Conservation (phyloP, 352 stramenopile species). For the Phytophthora citrophthora region DNA sequence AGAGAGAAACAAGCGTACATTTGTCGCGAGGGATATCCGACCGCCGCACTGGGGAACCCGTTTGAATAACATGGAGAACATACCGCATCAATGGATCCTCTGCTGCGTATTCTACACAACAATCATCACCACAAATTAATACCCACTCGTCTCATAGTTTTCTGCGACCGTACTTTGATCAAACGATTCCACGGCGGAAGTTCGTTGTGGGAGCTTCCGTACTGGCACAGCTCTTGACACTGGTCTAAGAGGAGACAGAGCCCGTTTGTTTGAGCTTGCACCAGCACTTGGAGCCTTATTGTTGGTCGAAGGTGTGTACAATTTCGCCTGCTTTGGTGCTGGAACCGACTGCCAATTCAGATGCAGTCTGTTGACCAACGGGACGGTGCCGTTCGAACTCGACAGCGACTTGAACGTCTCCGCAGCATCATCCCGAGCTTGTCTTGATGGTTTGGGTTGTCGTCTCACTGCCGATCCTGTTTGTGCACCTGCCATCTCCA, state of each 20-base stretch:
- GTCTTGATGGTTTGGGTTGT: constrained; percentile 1
- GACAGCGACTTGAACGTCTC: not conserved
- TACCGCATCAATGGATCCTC: constrained; percentile 55
- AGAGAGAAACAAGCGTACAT: constrained; percentile 21
- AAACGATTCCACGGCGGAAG: constrained; percentile 8
- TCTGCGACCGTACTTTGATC: constrained; percentile 25
- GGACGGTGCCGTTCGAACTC: not conserved
- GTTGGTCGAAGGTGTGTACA: constrained; percentile 19
- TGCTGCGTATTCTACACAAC: constrained; percentile 48
- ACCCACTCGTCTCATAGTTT: not conserved
- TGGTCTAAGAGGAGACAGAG: not conserved
- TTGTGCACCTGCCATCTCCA: constrained; percentile 11
- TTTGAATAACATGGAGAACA: constrained; percentile 48
- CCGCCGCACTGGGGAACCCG: constrained; percentile 30
- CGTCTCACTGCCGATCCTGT: not conserved
- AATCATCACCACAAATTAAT: not conserved
- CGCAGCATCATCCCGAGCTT: not conserved
- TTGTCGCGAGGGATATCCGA: constrained; percentile 46
- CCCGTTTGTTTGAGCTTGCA: constrained; percentile 3
- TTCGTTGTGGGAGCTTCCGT: not conserved
- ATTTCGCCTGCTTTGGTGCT: constrained; percentile 12
- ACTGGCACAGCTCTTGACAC: not conserved
- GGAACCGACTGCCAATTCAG: constrained; percentile 28
- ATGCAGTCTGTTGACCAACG: constrained; percentile 22
- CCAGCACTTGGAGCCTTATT: not conserved